Evolutionary conservation across 2,329 filamentous ascomycete species (phyloP), one percentile per base, ranked within the genome.

Genomic region (Aspergillus sojae): DNA sequence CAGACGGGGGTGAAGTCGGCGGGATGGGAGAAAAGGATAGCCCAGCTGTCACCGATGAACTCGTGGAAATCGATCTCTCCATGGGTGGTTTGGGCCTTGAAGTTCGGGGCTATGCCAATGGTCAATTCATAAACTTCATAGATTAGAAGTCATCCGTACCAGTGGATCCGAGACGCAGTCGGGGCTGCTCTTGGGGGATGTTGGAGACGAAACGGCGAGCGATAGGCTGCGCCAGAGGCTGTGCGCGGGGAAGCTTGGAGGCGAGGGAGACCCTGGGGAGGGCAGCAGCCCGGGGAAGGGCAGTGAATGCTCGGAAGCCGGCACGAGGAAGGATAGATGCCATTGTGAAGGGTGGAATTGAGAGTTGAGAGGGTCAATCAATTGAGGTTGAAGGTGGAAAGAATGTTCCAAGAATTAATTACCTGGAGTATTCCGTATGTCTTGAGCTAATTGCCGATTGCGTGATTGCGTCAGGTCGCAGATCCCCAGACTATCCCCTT

Each of bases 1-100:
- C 94, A 97, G 67, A 97, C 94, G 66, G 94, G 94, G 6, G 94
- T 97, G 85, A 92, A 97, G 82, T 97, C 94, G 73, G 78, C 78
- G 46, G 89, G 88, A 80, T 91, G 88, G 50, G 88, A 90, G 84
- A 91, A 91, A 70, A 91, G 84, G 67, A 91, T 83, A 65, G 88
- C 86, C 88, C 88, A 91, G 71, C 84, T 87, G 81, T 89, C 83
- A 72, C 87, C 88, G 69, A 91, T 89, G 82, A 87, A 91, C 71
- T 90, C 82, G 81, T 91, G 89, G 83, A 91, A 91, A 79, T 90
- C 84, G 75, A 91, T 89, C 61, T 83, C 82, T 64, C 89, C 89
- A 67, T 82, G 80, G 68, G 89, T 90, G 71, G 89, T 90, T 72
- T 89, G 84, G 66, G 89, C 87, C 71, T 89, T 79, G 83, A 91